Base-by-base conservation (phyloP, 2,329 filamentous ascomycete genomes). In the Calonectria pteridis region DNA sequence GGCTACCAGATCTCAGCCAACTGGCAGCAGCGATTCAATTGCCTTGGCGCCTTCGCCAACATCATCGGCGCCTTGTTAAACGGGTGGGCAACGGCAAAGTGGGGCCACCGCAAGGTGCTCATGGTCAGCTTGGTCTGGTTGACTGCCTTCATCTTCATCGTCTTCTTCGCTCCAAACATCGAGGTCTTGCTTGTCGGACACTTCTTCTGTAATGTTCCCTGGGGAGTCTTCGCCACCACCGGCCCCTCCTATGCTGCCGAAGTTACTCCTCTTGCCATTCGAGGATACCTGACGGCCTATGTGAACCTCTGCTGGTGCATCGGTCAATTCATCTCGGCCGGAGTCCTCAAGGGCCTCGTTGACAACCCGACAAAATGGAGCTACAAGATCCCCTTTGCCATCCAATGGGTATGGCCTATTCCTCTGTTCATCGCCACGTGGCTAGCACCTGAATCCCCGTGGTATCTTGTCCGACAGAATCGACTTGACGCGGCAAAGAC, bases 11-110 rank as follows among this genome's bases (percentile, higher is more conserved):
- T 91, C 75, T 85, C 85, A 4, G 85, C 88, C 2, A 77, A 84
- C 5, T 91, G 89, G 89, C 89, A 91, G 79, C 85, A 88, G 26
- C 86, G 83, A 3, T 83, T 91, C 58, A 84, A 84, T 76, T 81
- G 80, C 63, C 79, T 83, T 51, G 81, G 80, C 35, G 82, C 81
- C 9, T 69, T 85, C 33, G 81, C 78, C 63, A 84, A 83, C 75
- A 85, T 87, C 66, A 78, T 86, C 53, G 85, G 86, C 18, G 83
- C 84, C 35, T 67, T 86, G 64, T 43, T 86, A 6, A 87, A 87
- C 78, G 87, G 87, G 23, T 87, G 82, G 76, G 79, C 86, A 11
- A 85, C 86, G 0, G 80, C 82, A 31, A 82, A 78, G 64, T 87
- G 81, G 73, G 88, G 88, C 1, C 86, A 88, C 65, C 84, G 86